A percentile compares a stretch with the other conserved stretches of the same genome.
Evolutionary conservation across 306 rosid genomes (phyloP).

Genomic region (Psophocarpus tetragonolobus): DNA sequence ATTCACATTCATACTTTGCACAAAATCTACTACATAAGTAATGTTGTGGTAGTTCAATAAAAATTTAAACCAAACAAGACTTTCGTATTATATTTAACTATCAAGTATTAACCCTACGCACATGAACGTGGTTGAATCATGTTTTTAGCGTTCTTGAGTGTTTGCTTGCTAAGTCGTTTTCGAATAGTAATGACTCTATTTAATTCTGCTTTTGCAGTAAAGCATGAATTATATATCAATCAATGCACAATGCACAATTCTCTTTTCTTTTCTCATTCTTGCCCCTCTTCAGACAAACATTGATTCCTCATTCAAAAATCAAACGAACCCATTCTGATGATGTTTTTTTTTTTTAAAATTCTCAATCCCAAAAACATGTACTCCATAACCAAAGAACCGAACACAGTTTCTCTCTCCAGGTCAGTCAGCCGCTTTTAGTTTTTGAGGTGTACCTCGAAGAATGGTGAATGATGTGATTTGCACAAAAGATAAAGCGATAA

Average conservation of each 20-base stretch:
- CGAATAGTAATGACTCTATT: constrained; percentile 54
- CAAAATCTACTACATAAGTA: too few species aligned
- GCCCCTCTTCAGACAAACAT: constrained; percentile 42
- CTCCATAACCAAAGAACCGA: neutral
- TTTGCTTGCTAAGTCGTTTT: constrained; percentile 74
- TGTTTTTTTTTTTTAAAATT: neutral
- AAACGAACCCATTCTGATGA: neutral
- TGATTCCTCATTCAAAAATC: constrained; percentile 34
- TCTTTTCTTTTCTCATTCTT: neutral
- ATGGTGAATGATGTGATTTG: constrained; percentile 45
- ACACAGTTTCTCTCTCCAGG: neutral
- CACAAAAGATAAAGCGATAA: constrained; percentile 41
- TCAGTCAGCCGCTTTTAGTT: constrained; percentile 39
- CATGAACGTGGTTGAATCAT: too few species aligned
- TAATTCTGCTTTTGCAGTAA: constrained; percentile 39
- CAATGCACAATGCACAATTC: constrained; percentile 4
- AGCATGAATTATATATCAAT: neutral
- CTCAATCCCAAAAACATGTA: constrained; percentile 34
- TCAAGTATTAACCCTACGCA: too few species aligned
- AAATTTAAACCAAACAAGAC: too few species aligned
- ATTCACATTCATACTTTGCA: too few species aligned
- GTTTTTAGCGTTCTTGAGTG: constrained; percentile 42
- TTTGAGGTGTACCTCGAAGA: constrained; percentile 24
- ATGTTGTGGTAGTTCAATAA: too few species aligned
- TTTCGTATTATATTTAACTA: too few species aligned